Evolutionary conservation across 345 rosid genomes (phyloP), one percentile per base, ranked within the genome.

Genomic region (Sisymbrium irio): DNA sequence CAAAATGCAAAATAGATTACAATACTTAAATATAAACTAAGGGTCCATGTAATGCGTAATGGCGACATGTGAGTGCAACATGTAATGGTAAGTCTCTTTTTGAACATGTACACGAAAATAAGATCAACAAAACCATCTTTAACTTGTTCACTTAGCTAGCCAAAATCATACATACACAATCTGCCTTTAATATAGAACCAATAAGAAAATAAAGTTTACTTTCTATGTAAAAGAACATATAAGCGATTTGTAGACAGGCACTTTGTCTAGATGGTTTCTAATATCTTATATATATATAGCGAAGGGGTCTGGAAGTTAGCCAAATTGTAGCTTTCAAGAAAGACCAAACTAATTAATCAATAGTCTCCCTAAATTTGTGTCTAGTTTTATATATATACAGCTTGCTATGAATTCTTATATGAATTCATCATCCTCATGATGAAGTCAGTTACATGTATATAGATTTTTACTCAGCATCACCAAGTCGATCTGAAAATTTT

Each of bases 251-350:
- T 22, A 37, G 9, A 56, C 28, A 37, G 9, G 46, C 28, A 39
- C 55, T 67, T 60, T 42, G 6, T 55, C 45, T 37, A 32, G 4
- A 3, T 36, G 45, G 57, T 54, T 56, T 28, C 33, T 30, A 30
- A 30, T 30, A 0, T 30, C 0, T 30, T 30, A 30, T 6, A 30
- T 6, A 28, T 28, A 30, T 30, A 30, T 30, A 30, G 7, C 35
- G 35, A 32, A 17, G 19, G 17, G 22, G 22, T 61, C 25, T 20
- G 17, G 65, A 62, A 62, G 74, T 69, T 76, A 62, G 71, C 70
- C 75, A 76, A 69, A 54, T 41, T 69, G 65, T 62, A 76, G 45
- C 71, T 69, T 76, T 76, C 59, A 69, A 62, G 74, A 44, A 62
- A 75, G 54, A 68, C 74, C 41, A 61, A 68, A 69, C 70, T 62